These are phyloP conservation scores for Tuber microsphaerosporum DNA, from an alignment of 495 filamentous ascomycete genomes.

Conservation along the genomic window DNA sequence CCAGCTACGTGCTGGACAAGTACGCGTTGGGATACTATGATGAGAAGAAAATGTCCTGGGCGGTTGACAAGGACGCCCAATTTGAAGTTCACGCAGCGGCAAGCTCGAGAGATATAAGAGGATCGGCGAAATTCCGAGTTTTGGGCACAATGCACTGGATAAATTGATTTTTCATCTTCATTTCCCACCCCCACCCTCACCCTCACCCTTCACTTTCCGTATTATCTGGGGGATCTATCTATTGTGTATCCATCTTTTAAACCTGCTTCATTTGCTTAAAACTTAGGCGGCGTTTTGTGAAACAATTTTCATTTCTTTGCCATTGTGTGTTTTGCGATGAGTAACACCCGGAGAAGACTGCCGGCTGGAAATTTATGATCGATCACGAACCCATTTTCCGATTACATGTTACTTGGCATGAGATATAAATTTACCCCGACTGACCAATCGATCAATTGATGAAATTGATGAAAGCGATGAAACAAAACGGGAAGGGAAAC, in stretches of 20 bases:
- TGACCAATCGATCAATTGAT: neutral
- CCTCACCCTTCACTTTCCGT: slow-evolving; percentile 9
- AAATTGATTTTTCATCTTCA: slow-evolving; percentile 22
- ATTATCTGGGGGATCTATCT: neutral
- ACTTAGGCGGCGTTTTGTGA: neutral
- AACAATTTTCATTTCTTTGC: neutral
- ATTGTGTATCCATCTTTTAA: neutral
- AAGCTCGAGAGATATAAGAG: slow-evolving; percentile 35
- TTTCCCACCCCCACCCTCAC: neutral
- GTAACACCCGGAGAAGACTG: neutral
- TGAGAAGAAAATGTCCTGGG: slow-evolving; percentile 40
- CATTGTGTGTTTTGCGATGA: neutral
- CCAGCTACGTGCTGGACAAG: slow-evolving; percentile 54
- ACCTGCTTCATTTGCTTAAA: neutral
- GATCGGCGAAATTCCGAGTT: slow-evolving; percentile 34
- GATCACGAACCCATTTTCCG: neutral
- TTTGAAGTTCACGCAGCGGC: slow-evolving; percentile 41
- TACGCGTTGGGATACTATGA: slow-evolving; percentile 43
- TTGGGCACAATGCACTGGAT: slow-evolving; percentile 37
- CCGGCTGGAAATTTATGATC: neutral
- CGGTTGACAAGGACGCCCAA: slow-evolving; percentile 39
- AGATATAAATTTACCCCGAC: neutral
- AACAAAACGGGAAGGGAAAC: neutral
- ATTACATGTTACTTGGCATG: neutral
- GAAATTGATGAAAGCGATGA: neutral